phyloP scores from a whole-genome alignment of 2,329 filamentous ascomycete species.

The Hymenoscyphus repandus region DNA sequence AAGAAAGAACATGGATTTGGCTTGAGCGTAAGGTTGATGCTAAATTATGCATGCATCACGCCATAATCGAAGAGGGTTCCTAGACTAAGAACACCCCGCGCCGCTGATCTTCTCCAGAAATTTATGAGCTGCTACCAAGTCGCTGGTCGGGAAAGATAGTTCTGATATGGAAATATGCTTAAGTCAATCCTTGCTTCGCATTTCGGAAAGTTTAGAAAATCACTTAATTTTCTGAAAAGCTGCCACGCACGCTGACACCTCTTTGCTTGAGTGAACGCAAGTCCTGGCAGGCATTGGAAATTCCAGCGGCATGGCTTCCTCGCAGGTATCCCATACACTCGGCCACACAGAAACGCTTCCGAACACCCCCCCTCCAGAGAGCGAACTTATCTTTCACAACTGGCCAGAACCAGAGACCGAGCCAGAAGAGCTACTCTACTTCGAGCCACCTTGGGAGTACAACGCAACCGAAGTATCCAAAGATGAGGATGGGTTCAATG shows the following conservation, averaged over 20 bases:
- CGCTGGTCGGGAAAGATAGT: too few relatives aligned
- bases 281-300: too few relatives aligned
- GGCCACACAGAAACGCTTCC: background rate
- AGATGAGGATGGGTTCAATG: conserved; percentile 10
- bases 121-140: too few relatives aligned
- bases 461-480: background rate
- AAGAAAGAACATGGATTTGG: background rate
- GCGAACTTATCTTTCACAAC: conserved; percentile 15
- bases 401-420: conserved; percentile 24
- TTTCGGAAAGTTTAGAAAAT: too few relatives aligned
- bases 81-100: too few relatives aligned
- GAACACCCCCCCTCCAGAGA: background rate
- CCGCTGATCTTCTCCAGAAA: too few relatives aligned
- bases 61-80: conserved; percentile 1
- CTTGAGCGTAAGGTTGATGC: conserved; percentile 1
- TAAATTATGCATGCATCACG: conserved; percentile 2
- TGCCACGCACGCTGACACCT: too few relatives aligned
- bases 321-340: too few relatives aligned
- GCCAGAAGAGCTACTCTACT: conserved; percentile 9
- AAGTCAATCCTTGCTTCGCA: too few relatives aligned
- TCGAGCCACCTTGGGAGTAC: background rate
- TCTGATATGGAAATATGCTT: too few relatives aligned
- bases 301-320: background rate
- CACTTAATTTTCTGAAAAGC: too few relatives aligned
- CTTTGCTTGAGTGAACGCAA: too few relatives aligned